Conservation (phyloP, 2,329 filamentous ascomycete species). For the Bipolaris oryzae region DNA sequence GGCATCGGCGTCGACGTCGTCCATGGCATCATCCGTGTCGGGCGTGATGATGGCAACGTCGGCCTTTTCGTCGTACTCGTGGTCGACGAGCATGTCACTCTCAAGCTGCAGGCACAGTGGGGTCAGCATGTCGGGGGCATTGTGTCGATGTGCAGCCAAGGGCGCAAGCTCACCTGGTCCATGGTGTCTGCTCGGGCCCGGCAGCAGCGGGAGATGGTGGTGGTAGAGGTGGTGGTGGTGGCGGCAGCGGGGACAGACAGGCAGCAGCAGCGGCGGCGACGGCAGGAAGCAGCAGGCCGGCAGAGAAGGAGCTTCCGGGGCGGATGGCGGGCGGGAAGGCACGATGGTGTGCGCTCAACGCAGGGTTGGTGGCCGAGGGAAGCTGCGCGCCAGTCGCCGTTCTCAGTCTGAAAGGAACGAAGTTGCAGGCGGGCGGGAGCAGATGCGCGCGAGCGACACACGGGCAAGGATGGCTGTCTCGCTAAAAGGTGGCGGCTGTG, state of each 20-base stretch:
- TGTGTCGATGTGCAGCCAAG: background rate
- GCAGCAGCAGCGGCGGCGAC: conserved; percentile 7
- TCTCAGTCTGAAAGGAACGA: conserved; percentile 9
- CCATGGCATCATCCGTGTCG: conserved; percentile 64
- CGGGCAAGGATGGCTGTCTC: conserved; percentile 32
- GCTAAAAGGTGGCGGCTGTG: conserved; percentile 47
- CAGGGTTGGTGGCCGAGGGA: conserved; percentile 3
- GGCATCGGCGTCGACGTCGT: conserved; percentile 59
- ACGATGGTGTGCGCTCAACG: conserved; percentile 15
- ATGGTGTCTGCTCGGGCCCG: conserved; percentile 29
- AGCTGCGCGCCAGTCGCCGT: conserved; percentile 31
- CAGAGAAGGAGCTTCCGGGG: conserved; percentile 1
- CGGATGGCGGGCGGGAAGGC: conserved; percentile 10
- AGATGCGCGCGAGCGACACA: conserved; percentile 3
- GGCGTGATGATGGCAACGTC: conserved; percentile 67
- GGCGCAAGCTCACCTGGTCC: conserved; percentile 47
- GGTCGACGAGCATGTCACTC: conserved; percentile 68
- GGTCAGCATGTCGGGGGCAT: conserved; percentile 17
- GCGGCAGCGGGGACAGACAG: conserved; percentile 5
- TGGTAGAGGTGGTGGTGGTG: conserved; percentile 6
- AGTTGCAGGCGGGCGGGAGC: conserved; percentile 25
- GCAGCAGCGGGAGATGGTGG: conserved; percentile 24
- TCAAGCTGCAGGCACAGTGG: conserved; percentile 55
- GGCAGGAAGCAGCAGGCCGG: conserved; percentile 4
- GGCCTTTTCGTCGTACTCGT: conserved; percentile 67